Evolutionary conservation across 2,329 filamentous ascomycete species (phyloP), one percentile per base, ranked within the genome.

Genomic region (Teratosphaeria epicoccoides): DNA sequence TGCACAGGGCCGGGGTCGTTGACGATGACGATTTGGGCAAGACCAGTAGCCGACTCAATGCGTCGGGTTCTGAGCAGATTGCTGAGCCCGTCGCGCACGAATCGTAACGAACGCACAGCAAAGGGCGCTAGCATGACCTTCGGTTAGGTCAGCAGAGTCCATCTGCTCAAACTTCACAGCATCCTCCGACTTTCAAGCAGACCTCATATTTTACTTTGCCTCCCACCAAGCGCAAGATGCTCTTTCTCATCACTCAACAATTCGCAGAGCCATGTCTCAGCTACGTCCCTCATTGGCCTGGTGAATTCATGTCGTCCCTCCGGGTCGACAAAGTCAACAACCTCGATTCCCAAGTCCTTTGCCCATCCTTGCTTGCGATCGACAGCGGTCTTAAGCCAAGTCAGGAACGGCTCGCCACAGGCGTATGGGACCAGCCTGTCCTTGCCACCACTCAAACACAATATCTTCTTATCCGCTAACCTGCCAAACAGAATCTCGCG

Each of bases 371-470:
- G 70, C n/a, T 60, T 50, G 33, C 57, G 58, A 46, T 63, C 58
- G 0, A 67, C 57, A 6, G 80, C 81, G 6, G 73, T 68, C 62
- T 81, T 80, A 51, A 93, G 68, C 55, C 82, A 78, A 0, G 74
- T 67, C 22, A 87, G 56, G 55, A 91, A 85, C 0, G 79, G 75
- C 62, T 77, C 72, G 3, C 76, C 76, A 50, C 74, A 77, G 23
- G 70, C 68, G 59, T 87, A 85, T 12, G 87, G 86, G 14, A 93
- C 87, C 3, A 91, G 68, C 60, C 81, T 82, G 63, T 93, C 87
- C 0, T 72, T 78, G 0, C 72, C 81, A 2, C 85, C 85, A 1
- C 80, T 83, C 52, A 84, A 77, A 40, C 81, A 71, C 23, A 88
- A 70, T 24, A 88, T 71, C 54, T 71, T 78, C 71, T 88, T 89